Evolutionary conservation across 2,329 filamentous ascomycete genomes (phyloP).

Genomic region (Rasamsonia emersonii): DNA sequence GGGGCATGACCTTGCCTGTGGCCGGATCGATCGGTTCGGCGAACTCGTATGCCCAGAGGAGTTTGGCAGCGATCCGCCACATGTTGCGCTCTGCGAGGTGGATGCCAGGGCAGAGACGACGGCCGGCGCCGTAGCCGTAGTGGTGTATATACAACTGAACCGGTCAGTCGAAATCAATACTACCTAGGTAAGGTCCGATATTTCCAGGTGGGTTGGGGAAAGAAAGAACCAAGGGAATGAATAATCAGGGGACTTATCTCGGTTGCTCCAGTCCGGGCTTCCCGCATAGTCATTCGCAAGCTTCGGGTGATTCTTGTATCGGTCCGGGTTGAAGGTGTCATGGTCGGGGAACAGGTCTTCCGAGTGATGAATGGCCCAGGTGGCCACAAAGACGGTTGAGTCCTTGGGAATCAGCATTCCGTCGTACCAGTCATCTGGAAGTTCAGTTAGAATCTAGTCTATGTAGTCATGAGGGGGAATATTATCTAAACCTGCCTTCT

Average conservation of each 20-base stretch:
- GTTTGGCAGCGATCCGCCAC: conserved; percentile 15
- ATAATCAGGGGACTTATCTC: conserved; percentile 7
- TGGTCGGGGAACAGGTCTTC: background rate
- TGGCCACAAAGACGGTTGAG: conserved; percentile 16
- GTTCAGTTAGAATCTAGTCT: too few species aligned
- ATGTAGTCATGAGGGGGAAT: too few species aligned
- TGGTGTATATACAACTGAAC: conserved; percentile 12
- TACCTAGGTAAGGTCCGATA: conserved; percentile 1
- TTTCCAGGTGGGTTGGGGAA: too few species aligned
- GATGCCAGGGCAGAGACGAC: conserved; percentile 23
- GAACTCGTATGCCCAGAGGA: conserved; percentile 14
- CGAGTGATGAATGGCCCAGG: conserved; percentile 18
- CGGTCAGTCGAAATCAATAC: conserved; percentile 1
- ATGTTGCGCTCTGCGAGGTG: conserved; percentile 18
- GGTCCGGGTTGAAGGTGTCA: conserved; percentile 3
- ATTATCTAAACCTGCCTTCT: conserved; percentile 6
- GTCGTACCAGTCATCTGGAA: conserved; percentile 11
- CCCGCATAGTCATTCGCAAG: conserved; percentile 4
- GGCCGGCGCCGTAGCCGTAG: conserved; percentile 16
- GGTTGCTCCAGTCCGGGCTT: background rate
- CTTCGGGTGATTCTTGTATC: conserved; percentile 1
- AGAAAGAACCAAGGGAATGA: too few species aligned
- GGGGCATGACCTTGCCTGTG: conserved; percentile 1
- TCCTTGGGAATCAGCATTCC: conserved; percentile 20
- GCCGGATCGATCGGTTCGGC: conserved; percentile 3